Conservation (phyloP, 306 rosid species). For the Hippophae tibetana region DNA sequence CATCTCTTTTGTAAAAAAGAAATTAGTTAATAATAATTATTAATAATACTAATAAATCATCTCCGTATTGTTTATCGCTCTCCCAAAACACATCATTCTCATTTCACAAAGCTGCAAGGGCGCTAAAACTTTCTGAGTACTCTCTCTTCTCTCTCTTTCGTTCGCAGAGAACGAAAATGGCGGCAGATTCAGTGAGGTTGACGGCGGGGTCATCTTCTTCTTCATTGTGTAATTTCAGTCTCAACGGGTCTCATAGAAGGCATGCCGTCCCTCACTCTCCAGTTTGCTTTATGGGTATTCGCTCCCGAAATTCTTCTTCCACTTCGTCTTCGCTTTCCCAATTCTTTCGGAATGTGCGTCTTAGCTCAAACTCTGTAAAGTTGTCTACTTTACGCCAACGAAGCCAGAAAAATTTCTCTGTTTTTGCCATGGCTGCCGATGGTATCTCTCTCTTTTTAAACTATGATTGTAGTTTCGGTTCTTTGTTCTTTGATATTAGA, state of each 20-base stretch:
- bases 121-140: constrained; percentile 5
- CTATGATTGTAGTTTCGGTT: not conserved
- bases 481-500: not conserved
- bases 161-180: constrained; percentile 32
- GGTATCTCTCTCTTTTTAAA: constrained; percentile 25
- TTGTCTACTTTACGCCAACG: constrained; percentile 27
- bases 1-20: too few species aligned
- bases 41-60: not conserved
- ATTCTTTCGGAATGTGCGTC: constrained; percentile 34
- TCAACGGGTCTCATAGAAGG: constrained; percentile 47
- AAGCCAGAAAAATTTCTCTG: constrained; percentile 40
- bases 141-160: not conserved
- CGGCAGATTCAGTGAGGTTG: constrained; percentile 47
- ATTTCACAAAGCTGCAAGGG: not conserved
- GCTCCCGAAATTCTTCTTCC: constrained; percentile 24
- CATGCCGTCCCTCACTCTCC: constrained; percentile 5
- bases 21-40: too few species aligned
- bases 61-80: constrained; percentile 6
- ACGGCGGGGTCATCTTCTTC: constrained; percentile 31
- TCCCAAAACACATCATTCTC: constrained; percentile 17
- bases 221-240: constrained; percentile 34
- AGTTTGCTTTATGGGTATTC: constrained; percentile 25
- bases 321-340: constrained; percentile 50
- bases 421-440: constrained; percentile 70
- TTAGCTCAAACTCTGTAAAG: constrained; percentile 25